A percentile compares a stretch with the other conserved stretches of the same genome.
These are phyloP conservation scores for Nitzschia palea DNA, from an alignment of 108 stramenopile species.

Conservation along the genomic window DNA sequence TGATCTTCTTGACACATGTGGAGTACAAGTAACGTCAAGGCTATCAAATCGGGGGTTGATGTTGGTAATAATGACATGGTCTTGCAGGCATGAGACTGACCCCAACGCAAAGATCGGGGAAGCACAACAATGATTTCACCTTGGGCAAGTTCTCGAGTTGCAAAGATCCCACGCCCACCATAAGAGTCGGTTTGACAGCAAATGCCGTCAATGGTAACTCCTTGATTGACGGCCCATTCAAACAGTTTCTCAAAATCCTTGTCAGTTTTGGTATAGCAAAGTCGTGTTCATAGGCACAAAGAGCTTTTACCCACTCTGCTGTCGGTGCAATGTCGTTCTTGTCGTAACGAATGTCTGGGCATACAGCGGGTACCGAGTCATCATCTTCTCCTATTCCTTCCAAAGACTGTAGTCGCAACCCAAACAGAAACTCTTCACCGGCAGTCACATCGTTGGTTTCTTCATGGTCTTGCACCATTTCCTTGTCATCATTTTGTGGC, in stretches of 20 bases:
- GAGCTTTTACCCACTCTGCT: too few relatives aligned
- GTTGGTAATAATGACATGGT: background rate
- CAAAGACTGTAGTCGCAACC: background rate
- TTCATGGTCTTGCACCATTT: background rate
- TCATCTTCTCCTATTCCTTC: too few relatives aligned
- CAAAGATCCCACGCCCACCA: conserved; percentile 12
- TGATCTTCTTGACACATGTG: background rate
- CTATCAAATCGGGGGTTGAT: conserved; percentile 14
- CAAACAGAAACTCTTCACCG: background rate
- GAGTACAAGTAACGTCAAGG: conserved; percentile 13
- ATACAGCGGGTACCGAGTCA: too few relatives aligned
- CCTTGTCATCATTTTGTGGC: background rate
- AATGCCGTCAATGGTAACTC: conserved; percentile 3
- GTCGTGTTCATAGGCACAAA: too few relatives aligned
- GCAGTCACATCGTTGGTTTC: background rate
- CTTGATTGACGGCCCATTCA: conserved; percentile 4
- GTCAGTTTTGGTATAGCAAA: too few relatives aligned
- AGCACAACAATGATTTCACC: conserved; percentile 5
- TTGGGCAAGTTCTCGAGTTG: background rate
- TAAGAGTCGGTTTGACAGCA: conserved; percentile 1
- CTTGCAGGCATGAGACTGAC: conserved; percentile 13
- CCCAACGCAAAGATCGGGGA: conserved; percentile 12
- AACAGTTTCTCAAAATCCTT: conserved; percentile 9
- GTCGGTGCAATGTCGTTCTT: too few relatives aligned
- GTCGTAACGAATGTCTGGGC: too few relatives aligned